phyloP scores from a whole-genome alignment of 768 basidiomycete genomes.

The Calvatia gigantea region DNA sequence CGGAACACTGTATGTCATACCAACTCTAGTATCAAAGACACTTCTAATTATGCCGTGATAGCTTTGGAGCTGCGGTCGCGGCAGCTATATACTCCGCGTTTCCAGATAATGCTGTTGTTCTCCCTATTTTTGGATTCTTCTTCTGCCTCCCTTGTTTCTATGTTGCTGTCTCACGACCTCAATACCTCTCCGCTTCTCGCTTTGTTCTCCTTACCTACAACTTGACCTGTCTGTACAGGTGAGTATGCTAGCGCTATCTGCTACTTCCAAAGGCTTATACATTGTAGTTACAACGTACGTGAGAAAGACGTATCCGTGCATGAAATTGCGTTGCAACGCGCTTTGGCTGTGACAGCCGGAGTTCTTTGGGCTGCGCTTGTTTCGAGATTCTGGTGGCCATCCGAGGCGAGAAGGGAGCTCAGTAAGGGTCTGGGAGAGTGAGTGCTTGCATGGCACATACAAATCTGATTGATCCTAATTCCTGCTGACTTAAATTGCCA shows the following conservation, averaged over 20 bases:
- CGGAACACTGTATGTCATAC: conserved; percentile 70
- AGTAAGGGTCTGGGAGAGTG: conserved; percentile 85
- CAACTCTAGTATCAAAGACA: neutral
- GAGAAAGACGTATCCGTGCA: conserved; percentile 56
- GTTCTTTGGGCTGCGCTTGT: conserved; percentile 88
- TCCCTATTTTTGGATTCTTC: conserved; percentile 83
- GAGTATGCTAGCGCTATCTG: conserved; percentile 21
- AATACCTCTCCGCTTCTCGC: conserved; percentile 70
- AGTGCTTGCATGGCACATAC: conserved; percentile 12
- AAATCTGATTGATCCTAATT: neutral
- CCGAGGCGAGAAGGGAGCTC: conserved; percentile 87
- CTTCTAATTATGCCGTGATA: conserved; percentile 26
- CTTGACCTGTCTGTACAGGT: conserved; percentile 75
- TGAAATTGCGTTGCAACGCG: conserved; percentile 73
- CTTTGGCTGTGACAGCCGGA: conserved; percentile 77
- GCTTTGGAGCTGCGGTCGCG: conserved; percentile 77
- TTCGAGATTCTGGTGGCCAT: conserved; percentile 93
- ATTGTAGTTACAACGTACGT: conserved; percentile 73
- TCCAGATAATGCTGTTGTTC: conserved; percentile 66
- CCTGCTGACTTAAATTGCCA: conserved; percentile 27
- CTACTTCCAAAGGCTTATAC: neutral
- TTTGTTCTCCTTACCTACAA: conserved; percentile 90
- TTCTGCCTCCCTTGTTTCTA: conserved; percentile 95
- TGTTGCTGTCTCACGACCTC: conserved; percentile 75
- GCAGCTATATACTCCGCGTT: conserved; percentile 69